Evolutionary conservation across 2,329 filamentous ascomycete species (phyloP), one percentile per base, ranked within the genome.

Genomic region (Rhinocladiella similis): DNA sequence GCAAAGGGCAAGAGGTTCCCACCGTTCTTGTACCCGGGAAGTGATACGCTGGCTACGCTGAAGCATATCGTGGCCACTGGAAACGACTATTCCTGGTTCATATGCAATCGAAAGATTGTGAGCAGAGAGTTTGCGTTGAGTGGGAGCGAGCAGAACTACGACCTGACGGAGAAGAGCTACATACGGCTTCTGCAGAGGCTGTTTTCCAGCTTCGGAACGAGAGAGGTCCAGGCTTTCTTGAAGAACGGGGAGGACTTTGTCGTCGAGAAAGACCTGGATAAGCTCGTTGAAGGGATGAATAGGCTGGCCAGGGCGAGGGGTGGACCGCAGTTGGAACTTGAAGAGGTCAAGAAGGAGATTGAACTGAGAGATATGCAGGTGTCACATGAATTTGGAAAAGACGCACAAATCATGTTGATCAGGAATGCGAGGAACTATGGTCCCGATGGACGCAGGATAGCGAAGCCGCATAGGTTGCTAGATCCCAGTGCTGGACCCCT

Each of bases 21-120:
- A 0, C 77, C 81, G 0, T 80, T 78, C 57, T 71, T 85, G 1
- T 85, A 74, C 67, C 83, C 83, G 0, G 83, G 83, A 1, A 72
- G 75, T 29, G 83, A 85, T 65, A 86, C 83, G 0, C 69, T 85
- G 3, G 78, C 72, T 0, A 85, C 83, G 1, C 75, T 86, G 14
- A 79, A 80, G 70, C 70, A 85, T 64, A 85, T 86, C 58, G 83
- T 82, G 73, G 70, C 68, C 61, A 85, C 83, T 0, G 83, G 83
- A 0, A 80, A 84, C 69, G 82, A 85, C 67, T 86, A 86, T 72
- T 80, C 79, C 1, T 86, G 83, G 83, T 86, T 86, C 70, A 76
- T 86, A 53, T 75, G 83, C 2, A 76, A 83, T 66, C 80, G 81
- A 59, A 72, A 70, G 65, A 85, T 86, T 63, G 80, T 85, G 46